Conservation (phyloP, 2,329 filamentous ascomycete species). For the Ramichloridium luteum region DNA sequence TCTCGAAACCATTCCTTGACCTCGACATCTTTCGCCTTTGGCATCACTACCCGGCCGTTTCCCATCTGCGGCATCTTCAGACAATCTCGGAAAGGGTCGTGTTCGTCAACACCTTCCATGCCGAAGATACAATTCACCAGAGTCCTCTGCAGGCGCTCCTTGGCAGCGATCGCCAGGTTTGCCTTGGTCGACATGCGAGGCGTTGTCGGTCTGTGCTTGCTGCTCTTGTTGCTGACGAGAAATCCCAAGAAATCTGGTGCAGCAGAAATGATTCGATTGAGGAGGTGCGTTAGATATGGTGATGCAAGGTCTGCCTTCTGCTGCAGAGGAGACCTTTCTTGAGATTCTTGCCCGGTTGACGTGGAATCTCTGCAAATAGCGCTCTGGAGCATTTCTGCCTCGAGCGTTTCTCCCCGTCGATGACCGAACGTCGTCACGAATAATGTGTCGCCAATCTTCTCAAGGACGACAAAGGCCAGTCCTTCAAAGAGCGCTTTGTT, state of each 20-base stretch:
- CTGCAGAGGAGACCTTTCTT: constrained; percentile 6
- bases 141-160: constrained; percentile 33
- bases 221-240: constrained; percentile 9
- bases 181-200: constrained; percentile 20
- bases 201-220: constrained; percentile 18
- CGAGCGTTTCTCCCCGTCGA: constrained; percentile 12
- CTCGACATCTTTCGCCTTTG: constrained; percentile 28
- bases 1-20: constrained; percentile 42
- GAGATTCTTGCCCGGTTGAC: no score
- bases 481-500: constrained; percentile 34
- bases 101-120: constrained; percentile 14
- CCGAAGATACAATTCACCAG: constrained; percentile 35
- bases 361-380: no score
- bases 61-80: constrained; percentile 28
- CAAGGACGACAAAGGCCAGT: constrained; percentile 29
- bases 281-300: constrained; percentile 30
- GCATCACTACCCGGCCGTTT: constrained; percentile 15
- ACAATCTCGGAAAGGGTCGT: constrained; percentile 31
- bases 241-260: constrained; percentile 26
- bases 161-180: constrained; percentile 26
- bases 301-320: constrained; percentile 25
- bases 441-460: constrained; percentile 28
- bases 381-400: constrained; percentile 14
- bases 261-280: constrained; percentile 29
- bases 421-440: constrained; percentile 30